Evolutionary conservation across 2,329 filamentous ascomycete genomes (phyloP).

Genomic region (Colletotrichum cuscutae): DNA sequence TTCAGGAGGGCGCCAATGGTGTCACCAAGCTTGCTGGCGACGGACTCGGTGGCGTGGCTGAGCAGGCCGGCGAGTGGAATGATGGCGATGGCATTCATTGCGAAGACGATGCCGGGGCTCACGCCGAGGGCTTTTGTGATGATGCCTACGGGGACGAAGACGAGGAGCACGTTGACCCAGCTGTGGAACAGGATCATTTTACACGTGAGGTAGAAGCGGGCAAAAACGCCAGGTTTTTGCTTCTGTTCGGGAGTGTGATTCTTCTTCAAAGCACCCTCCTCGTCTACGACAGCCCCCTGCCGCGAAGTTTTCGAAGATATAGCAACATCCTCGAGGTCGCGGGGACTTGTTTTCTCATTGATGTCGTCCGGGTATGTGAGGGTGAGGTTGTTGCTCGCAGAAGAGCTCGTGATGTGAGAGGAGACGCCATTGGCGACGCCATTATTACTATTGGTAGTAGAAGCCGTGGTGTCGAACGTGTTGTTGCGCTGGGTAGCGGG

Average conservation of each 20-base stretch:
- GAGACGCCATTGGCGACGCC: conserved; percentile 35
- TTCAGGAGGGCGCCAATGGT: conserved; percentile 79
- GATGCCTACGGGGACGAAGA: conserved; percentile 85
- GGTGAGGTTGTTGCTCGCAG: conserved; percentile 40
- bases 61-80: conserved; percentile 79
- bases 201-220: conserved; percentile 29
- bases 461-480: conserved; percentile 31
- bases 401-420: conserved; percentile 36
- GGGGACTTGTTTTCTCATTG: conserved; percentile 10
- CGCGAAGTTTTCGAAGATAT: conserved; percentile 62
- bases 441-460: conserved; percentile 24
- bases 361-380: conserved; percentile 6
- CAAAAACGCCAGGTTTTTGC: conserved; percentile 14
- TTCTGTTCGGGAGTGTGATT: conserved; percentile 34
- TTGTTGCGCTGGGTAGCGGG: conserved; percentile 35
- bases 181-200: conserved; percentile 73
- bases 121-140: conserved; percentile 67
- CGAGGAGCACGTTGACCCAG: conserved; percentile 80
- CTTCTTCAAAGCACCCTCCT: conserved; percentile 36
- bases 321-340: conserved; percentile 15
- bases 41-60: conserved; percentile 79
- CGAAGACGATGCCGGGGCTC: conserved; percentile 69
- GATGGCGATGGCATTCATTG: conserved; percentile 80
- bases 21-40: conserved; percentile 78
- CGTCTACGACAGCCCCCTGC: conserved; percentile 66